Base-by-base conservation (phyloP, 148 eudicot species). In the Beta vulgaris region DNA sequence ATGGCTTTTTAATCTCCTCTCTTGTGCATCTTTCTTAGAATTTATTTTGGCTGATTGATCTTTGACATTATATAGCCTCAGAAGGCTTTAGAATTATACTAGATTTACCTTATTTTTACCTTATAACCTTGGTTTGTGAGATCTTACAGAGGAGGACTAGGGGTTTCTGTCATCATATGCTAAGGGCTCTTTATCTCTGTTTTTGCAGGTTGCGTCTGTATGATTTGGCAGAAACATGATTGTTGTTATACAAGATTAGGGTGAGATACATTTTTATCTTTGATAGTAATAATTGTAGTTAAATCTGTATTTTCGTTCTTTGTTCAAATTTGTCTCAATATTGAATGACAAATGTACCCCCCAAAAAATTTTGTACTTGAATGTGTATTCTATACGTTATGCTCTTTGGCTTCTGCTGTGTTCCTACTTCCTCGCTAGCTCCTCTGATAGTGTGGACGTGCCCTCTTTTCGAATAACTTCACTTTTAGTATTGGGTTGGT, bases 181-280 rank as follows among this genome's bases (percentile, higher is more conserved):
- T 46, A 46, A 69, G 69, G 34, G 7, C 12, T 3, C 29, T 35
- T 32, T 40, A 5, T 54, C n/a, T 46, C 14, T 73, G 44, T 69
- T 74, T 32, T 39, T 79, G 78, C 82, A 58, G 78, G 74, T 48
- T 36, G 9, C 35, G 19, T 62, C 49, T 79, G 78, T 79, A 69
- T 62, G 68, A 79, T 59, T 69, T 74, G 59, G 49, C 65, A 42
- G 57, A 25, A 49, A 69, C 34, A 74, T 71, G 55, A 43, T 44
- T 74, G 82, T 74, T 74, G 53, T 65, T 46, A 69, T 79, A 79
- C 71, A 28, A 68, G 73, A 66, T 68, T 73, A 73, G 69, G 32
- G 77, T 69, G 69, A 69, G 63, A 79, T 74, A 69, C 71, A 60
- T 79, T 79, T 71, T 60, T 74, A 68, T 51, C 42, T 48, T 65